These are phyloP conservation scores for Balakata baccata DNA, from an alignment of 345 rosid genomes.

Conservation along the genomic window DNA sequence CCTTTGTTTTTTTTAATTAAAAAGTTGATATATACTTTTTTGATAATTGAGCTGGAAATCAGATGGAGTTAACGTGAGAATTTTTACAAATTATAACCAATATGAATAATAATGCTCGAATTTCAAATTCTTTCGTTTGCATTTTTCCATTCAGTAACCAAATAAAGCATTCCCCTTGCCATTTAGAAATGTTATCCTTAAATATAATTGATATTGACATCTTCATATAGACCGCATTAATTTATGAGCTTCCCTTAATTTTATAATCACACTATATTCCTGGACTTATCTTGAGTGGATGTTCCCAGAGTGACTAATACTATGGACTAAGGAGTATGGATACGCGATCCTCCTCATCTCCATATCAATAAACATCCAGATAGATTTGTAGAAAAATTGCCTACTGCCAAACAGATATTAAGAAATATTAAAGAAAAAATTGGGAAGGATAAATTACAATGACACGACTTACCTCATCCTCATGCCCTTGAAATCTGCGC, in stretches of 20 bases:
- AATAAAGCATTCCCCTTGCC: neutral
- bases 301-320: neutral
- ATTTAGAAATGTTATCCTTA: neutral
- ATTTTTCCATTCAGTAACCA: neutral
- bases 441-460: neutral
- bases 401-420: neutral
- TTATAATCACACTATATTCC: neutral
- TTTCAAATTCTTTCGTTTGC: neutral
- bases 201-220: neutral
- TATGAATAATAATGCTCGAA: neutral
- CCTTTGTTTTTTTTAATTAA: neutral
- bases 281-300: neutral
- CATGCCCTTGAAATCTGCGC: conserved; percentile 85
- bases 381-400: neutral
- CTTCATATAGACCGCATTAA: neutral
- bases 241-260: neutral
- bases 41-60: neutral
- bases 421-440: neutral
- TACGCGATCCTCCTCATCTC: neutral
- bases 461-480: conserved; percentile 67
- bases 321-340: neutral
- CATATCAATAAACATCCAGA: neutral
- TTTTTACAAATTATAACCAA: neutral
- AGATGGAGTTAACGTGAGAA: neutral
- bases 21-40: neutral